phyloP scores from a whole-genome alignment of 345 rosid species.

The Sonneratia alba region DNA sequence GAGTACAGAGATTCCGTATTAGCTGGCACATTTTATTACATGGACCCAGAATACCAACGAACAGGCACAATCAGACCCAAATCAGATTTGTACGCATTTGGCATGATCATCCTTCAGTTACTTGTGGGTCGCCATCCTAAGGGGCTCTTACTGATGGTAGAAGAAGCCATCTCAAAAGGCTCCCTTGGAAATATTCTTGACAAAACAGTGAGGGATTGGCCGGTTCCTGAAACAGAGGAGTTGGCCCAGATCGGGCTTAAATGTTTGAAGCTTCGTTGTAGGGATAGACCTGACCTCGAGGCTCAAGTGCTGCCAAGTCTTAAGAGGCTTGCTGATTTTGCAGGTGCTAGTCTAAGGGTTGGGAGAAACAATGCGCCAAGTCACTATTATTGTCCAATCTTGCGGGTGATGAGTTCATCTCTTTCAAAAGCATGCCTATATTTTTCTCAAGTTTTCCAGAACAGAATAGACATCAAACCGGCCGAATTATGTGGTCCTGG shows the following conservation, averaged over 20 bases:
- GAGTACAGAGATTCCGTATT: conserved; percentile 54
- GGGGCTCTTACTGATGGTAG: conserved; percentile 46
- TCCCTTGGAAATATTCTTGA: conserved; percentile 56
- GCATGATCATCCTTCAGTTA: conserved; percentile 62
- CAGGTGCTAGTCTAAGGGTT: conserved; percentile 38
- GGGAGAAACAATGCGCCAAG: conserved; percentile 40
- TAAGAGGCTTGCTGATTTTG: conserved; percentile 47
- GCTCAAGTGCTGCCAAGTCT: conserved; percentile 67
- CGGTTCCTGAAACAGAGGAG: conserved; percentile 52
- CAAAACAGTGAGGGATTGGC: conserved; percentile 58
- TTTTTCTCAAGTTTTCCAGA: background rate
- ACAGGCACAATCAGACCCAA: conserved; percentile 85
- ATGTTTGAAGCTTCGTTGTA: conserved; percentile 70
- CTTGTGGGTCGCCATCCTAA: conserved; percentile 53
- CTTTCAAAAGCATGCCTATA: background rate
- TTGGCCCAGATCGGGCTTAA: conserved; percentile 55
- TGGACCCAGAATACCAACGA: conserved; percentile 88
- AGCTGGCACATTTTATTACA: conserved; percentile 72
- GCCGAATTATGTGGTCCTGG: background rate
- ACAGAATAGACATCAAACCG: background rate
- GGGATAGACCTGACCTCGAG: conserved; percentile 86
- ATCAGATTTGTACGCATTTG: conserved; percentile 80
- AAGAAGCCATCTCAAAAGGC: conserved; percentile 50
- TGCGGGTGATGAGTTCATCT: conserved; percentile 41
- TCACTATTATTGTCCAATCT: conserved; percentile 74